A percentile compares a stretch with the other conserved stretches of the same genome.
Evolutionary conservation across 768 basidiomycete species (phyloP).

Genomic region (Lyophyllum atratum): DNA sequence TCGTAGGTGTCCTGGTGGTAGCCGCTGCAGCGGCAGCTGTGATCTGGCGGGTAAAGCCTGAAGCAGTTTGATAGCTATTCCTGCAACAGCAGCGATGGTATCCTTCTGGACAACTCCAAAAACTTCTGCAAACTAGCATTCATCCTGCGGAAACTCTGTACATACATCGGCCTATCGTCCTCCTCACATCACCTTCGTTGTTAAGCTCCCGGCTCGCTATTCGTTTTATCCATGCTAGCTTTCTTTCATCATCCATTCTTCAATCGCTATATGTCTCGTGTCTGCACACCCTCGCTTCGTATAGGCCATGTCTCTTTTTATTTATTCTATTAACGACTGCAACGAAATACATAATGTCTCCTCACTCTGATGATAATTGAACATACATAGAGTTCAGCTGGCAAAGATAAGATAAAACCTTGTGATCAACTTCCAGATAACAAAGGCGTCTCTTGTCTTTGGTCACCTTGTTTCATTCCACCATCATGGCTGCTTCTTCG

Average conservation of each 20-base stretch:
- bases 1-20: conserved; percentile 64
- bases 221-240: conserved; percentile 1
- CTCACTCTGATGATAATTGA: too few relatives aligned
- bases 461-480: conserved; percentile 11
- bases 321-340: conserved; percentile 12
- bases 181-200: not conserved
- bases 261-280: not conserved
- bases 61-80: conserved; percentile 19
- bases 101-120: not conserved
- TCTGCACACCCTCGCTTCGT: not conserved
- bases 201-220: not conserved
- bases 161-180: conserved; percentile 1
- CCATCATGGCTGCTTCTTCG: conserved; percentile 15
- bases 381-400: too few relatives aligned
- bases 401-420: not conserved
- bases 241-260: not conserved
- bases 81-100: not conserved
- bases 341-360: conserved; percentile 8
- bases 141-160: conserved; percentile 5
- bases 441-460: not conserved
- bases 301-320: conserved; percentile 6
- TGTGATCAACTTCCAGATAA: not conserved
- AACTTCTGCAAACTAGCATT: conserved; percentile 5
- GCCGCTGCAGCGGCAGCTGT: conserved; percentile 73
- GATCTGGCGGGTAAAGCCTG: conserved; percentile 65